These are phyloP conservation scores for Ustilago hordei DNA, from an alignment of 1,284 basidiomycete species.

Conservation along the genomic window DNA sequence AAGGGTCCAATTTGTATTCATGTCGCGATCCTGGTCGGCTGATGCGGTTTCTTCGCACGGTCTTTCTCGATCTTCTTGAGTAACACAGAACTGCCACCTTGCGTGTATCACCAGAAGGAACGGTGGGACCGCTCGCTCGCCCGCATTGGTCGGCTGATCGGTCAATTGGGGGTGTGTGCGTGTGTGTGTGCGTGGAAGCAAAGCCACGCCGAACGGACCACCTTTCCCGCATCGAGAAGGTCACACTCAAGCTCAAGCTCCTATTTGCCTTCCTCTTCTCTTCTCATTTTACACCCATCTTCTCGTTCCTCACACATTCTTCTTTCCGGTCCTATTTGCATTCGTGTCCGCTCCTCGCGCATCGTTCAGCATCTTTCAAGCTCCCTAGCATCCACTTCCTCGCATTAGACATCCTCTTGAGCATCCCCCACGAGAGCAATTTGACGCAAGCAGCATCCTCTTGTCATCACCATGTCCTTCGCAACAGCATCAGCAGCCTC, in stretches of 20 bases:
- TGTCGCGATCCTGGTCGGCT: conserved; percentile 23
- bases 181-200: background rate
- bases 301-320: background rate
- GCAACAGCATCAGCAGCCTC: conserved; percentile 51
- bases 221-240: background rate
- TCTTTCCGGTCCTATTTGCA: background rate
- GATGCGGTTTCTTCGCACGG: conserved; percentile 33
- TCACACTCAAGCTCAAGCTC: background rate
- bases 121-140: background rate
- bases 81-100: background rate
- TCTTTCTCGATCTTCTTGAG: conserved; percentile 3
- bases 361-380: background rate
- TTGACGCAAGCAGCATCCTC: conserved; percentile 2
- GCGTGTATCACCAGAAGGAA: background rate
- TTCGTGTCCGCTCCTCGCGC: background rate
- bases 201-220: conserved; percentile 23
- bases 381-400: no score
- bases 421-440: background rate
- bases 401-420: background rate
- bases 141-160: conserved; percentile 6
- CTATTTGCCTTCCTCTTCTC: background rate
- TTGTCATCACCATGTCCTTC: conserved; percentile 35
- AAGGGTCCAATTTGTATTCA: conserved; percentile 11
- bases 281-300: conserved; percentile 1
- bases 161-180: background rate